Evolutionary conservation across 176 grass and related monocot genomes (phyloP), one percentile per base, ranked within the genome.

Genomic region (Otatea glauca): DNA sequence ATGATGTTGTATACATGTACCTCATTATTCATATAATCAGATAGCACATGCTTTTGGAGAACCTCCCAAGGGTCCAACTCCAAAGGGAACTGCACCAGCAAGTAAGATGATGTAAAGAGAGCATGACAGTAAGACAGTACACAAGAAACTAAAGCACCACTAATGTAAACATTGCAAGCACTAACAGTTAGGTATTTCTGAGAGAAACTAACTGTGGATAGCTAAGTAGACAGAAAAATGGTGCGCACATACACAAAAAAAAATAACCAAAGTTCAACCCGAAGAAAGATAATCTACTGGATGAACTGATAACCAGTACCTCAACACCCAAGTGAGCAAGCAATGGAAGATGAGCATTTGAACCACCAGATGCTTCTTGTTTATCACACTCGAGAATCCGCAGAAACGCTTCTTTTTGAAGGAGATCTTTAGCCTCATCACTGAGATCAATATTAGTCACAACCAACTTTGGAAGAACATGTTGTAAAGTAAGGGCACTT

Each of bases 311-410:
- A 81, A 56, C 13, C 34, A 84, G 82, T 97, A 98, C 95, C 95
- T 98, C 95, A 86, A 95, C 85, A 76, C 95, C 87, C 70, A 98
- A 76, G 69, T 98, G 92, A 82, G 91, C 87, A 89, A 98, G 91
- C 79, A 98, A 84, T 56, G 89, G 87, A 85, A 93, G 79, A 65
- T 72, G 88, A 72, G 89, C 77, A 59, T 92, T 78, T 67, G 87
- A 89, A 75, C 92, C 85, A 77, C 85, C 80, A 86, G 92, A 85
- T 75, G 86, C 29, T 88, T 86, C 86, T 89, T 93, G 86, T 74
- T 93, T 92, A 82, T 98, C 85, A 79, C 85, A 87, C 39, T 83
- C 85, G 68, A 98, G 84, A 85, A 98, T 91, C 18, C 95, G 92
- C 83, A 91, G 24, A 88, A 98, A 98, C 7, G 91, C 89, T 50